phyloP scores from a whole-genome alignment of 2,329 filamentous ascomycete genomes.

The Venturia effusa region DNA sequence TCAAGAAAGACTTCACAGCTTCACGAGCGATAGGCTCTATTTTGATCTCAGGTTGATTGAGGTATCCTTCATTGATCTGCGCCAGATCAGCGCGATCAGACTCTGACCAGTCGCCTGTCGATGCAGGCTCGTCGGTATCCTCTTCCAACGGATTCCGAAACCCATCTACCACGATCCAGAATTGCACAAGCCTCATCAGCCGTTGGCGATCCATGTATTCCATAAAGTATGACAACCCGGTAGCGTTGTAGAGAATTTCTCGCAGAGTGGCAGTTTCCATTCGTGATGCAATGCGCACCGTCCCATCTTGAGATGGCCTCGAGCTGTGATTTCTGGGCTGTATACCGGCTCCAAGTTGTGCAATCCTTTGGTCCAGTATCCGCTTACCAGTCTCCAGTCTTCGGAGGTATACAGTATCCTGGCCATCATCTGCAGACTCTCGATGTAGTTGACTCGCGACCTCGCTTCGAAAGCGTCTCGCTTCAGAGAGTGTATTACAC shows the following conservation, averaged over 20 bases:
- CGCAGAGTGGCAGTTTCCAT: constrained; percentile 66
- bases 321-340: constrained; percentile 14
- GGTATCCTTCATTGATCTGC: constrained; percentile 83
- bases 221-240: constrained; percentile 96
- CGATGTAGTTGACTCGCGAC: constrained; percentile 84
- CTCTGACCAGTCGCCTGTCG: constrained; percentile 51
- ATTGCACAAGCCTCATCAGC: constrained; percentile 84
- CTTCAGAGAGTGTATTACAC: constrained; percentile 85
- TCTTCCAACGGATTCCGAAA: constrained; percentile 91
- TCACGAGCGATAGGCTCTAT: constrained; percentile 59
- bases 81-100: constrained; percentile 79
- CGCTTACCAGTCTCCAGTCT: constrained; percentile 86
- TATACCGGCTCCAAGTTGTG: constrained; percentile 59
- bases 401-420: constrained; percentile 78
- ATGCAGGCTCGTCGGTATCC: constrained; percentile 57
- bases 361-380: constrained; percentile 80
- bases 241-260: constrained; percentile 80
- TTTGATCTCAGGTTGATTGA: constrained; percentile 71
- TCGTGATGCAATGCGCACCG: constrained; percentile 40
- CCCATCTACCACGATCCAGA: constrained; percentile 96
- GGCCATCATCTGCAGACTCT: constrained; percentile 65
- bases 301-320: not conserved
- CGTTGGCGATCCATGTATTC: constrained; percentile 94
- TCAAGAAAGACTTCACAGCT: constrained; percentile 66
- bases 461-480: constrained; percentile 82